Evolutionary conservation across 331 rosid species (phyloP), one percentile per base, ranked within the genome.

Genomic region (Telfairia occidentalis): DNA sequence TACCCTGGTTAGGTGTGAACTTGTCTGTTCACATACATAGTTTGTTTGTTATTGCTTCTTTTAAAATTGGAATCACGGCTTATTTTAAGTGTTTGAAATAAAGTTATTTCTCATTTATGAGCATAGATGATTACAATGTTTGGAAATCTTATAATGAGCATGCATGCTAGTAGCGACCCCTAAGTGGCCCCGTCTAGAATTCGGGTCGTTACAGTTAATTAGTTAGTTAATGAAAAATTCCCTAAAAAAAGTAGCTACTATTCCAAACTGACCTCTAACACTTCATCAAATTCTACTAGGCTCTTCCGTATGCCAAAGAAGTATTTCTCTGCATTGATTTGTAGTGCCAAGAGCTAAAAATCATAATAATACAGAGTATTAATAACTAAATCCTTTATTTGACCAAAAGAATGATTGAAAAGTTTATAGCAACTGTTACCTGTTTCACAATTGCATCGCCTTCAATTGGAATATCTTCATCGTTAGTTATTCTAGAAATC

Each of bases 221-320:
- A 30, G 38, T 59, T 76, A 15, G 7, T n/a, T n/a, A 19, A 34
- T 9, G 34, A 21, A 74, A 12, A 11, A 35, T 40, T 29, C 32
- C 46, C 26, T 37, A 64, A 48, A 59, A 48, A 49, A 40, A 53
- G 43, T 67, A 43, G 30, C 59, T 29, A 28, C 26, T 19, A 59
- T 61, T 37, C 30, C 69, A 78, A 73, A 75, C 86, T 80, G 83
- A 94, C 98, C 98, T 94, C 97, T 85, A 91, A 85, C 74, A 94
- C 98, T 88, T 91, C 98, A 82, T 94, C 98, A 81, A 94, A 94
- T 84, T 94, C 98, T 59, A 94, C 98, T 54, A 89, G 82, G 87
- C 83, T 91, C 87, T 94, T 94, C 81, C 98, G 82, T 84, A 91
- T 84, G 63, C 87, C 81, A 34, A 91, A 94, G 90, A 89, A 94